Evolutionary conservation across 2,329 filamentous ascomycete species (phyloP), one percentile per base, ranked within the genome.

Genomic region (Neonectria ditissima): DNA sequence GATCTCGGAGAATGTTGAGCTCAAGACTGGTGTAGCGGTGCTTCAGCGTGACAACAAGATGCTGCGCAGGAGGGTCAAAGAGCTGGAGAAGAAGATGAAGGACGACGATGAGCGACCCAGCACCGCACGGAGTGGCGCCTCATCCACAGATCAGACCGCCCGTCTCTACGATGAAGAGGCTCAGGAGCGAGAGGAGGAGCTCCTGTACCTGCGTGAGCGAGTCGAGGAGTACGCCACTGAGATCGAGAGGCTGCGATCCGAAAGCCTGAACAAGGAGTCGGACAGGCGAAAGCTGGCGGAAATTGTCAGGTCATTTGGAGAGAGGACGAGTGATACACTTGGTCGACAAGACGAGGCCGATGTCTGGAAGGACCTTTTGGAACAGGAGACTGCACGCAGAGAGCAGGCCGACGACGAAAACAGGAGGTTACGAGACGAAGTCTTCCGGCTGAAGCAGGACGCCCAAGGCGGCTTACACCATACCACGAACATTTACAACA

Each of bases 1-100:
- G 91, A 97, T 98, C 72, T 94, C 93, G 47, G 95, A 97, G 79
- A 99, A 97, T 73, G 95, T 98, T 5, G 94, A 97, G 76, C 86
- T 98, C 52, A 96, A 97, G 79, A 97, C 95, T 0, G 93, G 92
- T 65, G 87, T 97, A 47, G 89, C 95, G 4, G 92, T 96, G 37
- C 86, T 96, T 62, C 93, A 97, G 78, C 93, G 97, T 68, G 96
- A 99, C 74, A 96, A 93, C 76, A 96, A 97, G 77, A 85, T 90
- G 20, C 79, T 98, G 59, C 90, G 93, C 22, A 89, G 91, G 65
- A 90, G 92, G 69, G 86, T 97, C 62, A 92, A 94, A 73, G 94
- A 97, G 72, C 80, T 98, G 50, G 94, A 98, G 79, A 93, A 92
- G 75, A 91, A 91, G 71, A 79, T 94, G 13, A 87, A 89, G 61